Evolutionary conservation across 2,329 filamentous ascomycete species (phyloP), one percentile per base, ranked within the genome.

Genomic region (Aspergillus floridensis): DNA sequence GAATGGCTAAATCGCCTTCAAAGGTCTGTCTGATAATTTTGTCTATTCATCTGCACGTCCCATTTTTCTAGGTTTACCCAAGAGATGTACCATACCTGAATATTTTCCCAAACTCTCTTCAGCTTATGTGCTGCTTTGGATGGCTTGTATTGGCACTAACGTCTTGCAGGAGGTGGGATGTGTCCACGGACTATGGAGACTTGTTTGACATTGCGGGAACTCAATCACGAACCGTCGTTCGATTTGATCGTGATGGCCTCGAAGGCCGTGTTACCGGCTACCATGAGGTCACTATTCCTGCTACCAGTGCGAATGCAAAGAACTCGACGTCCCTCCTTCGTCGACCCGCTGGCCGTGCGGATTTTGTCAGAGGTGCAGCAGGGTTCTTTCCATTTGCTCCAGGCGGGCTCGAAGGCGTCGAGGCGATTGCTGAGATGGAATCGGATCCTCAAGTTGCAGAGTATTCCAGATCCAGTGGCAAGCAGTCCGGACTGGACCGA

Each of bases 371-470:
- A 62, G 95, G 95, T 14, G 93, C 90, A 38, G 92, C 93, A 7
- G 93, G 93, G 0, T 97, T 96, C 78, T 96, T 96, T 60, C 93
- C 93, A 0, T 97, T 98, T 76, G 89, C 92, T 0, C 93, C 93
- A 0, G 93, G 93, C 57, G 95, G 95, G 1, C 77, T 98, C 14
- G 93, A 97, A 61, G 87, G 88, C 1, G 89, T 97, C 22, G 91
- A 96, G 73, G 90, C 91, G 2, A 88, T 92, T 10, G 92, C 93
- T 29, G 91, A 90, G 4, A 81, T 92, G 55, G 93, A 97, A 72
- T 90, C 92, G 52, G 88, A 93, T 68, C 81, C 86, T 38, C 80
- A 75, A 54, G 61, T 88, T 19, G 80, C 83, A 41, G 82, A 83
- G 41, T 68, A 72, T 54, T 68, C 73, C 32, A 66, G 72, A 38